Percentiles rank a stretch among this genome's conserved stretches.
phyloP scores from a whole-genome alignment of 306 rosid genomes.

The Carpinus fangiana region DNA sequence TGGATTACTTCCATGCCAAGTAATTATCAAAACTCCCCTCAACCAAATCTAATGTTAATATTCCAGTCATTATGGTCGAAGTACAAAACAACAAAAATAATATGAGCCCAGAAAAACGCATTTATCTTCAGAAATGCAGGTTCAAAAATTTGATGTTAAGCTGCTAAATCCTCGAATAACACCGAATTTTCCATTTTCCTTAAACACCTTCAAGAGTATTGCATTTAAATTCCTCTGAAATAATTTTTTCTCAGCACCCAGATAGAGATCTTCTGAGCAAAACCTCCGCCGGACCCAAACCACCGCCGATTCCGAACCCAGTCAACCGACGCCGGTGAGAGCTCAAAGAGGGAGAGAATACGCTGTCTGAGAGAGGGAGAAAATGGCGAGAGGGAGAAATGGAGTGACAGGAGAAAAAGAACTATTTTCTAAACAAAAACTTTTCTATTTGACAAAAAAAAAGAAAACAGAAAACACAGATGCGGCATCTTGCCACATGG shows the following conservation, averaged over 20 bases:
- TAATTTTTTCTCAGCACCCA: not conserved
- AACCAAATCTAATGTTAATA: not conserved
- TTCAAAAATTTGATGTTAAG: not conserved
- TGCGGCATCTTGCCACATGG: too few species aligned
- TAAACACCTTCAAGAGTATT: not conserved
- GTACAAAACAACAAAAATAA: not conserved
- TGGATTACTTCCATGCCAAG: not conserved
- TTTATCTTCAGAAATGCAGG: not conserved
- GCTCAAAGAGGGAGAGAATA: too few species aligned
- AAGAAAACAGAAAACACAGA: too few species aligned
- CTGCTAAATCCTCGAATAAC: not conserved
- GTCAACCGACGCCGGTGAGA: too few species aligned
- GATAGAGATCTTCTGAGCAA: too few species aligned
- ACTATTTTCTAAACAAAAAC: too few species aligned
- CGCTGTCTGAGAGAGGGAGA: too few species aligned
- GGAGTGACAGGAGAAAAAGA: too few species aligned
- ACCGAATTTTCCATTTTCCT: not conserved
- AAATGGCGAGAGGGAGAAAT: too few species aligned
- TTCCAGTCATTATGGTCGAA: not conserved
- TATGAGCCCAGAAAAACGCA: not conserved
- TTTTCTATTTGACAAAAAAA: too few species aligned
- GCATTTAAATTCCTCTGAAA: not conserved
- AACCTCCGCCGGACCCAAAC: too few species aligned
- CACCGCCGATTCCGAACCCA: too few species aligned
- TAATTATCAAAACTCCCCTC: not conserved